Percentiles rank a stretch among this genome's conserved stretches.
Conservation (phyloP, 1,284 basidiomycete genomes). For the Apiotrichum domesticum region DNA sequence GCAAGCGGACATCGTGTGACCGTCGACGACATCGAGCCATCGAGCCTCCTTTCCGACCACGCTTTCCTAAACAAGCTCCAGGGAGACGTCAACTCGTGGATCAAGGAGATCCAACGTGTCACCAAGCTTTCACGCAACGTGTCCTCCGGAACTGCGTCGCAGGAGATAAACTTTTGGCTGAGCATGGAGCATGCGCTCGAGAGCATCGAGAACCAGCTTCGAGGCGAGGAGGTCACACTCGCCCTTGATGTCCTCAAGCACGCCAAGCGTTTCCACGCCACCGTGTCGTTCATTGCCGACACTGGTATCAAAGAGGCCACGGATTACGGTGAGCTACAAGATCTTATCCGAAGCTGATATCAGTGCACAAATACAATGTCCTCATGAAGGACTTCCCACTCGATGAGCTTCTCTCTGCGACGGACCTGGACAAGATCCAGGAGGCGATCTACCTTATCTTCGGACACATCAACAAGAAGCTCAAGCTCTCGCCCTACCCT, state of each 20-base stretch:
- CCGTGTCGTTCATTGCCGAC: constrained; percentile 95
- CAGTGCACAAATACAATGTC: constrained; percentile 94
- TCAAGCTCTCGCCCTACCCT: constrained; percentile 91
- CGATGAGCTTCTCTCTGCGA: constrained; percentile 91
- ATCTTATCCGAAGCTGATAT: neutral
- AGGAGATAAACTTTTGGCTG: constrained; percentile 99
- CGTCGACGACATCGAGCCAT: constrained; percentile 44
- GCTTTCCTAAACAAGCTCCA: constrained; percentile 92
- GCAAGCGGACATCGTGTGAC: constrained; percentile 36
- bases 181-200: constrained; percentile 89
- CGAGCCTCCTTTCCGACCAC: constrained; percentile 64
- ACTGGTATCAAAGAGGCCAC: constrained; percentile 91
- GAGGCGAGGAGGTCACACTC: constrained; percentile 86
- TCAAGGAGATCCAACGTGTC: constrained; percentile 94
- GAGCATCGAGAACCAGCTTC: constrained; percentile 82
- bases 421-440: constrained; percentile 89
- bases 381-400: constrained; percentile 99
- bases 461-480: constrained; percentile 89
- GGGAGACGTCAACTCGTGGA: constrained; percentile 92
- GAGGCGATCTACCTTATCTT: constrained; percentile 85
- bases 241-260: constrained; percentile 93
- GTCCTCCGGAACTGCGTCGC: constrained; percentile 89
- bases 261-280: constrained; percentile 94
- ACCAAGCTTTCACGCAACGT: constrained; percentile 91
- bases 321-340: constrained; percentile 61